Percentiles rank a stretch among this genome's conserved stretches.
Evolutionary conservation across 805 yeast genomes (phyloP).

Genomic region (Monosporozyma siamensis): DNA sequence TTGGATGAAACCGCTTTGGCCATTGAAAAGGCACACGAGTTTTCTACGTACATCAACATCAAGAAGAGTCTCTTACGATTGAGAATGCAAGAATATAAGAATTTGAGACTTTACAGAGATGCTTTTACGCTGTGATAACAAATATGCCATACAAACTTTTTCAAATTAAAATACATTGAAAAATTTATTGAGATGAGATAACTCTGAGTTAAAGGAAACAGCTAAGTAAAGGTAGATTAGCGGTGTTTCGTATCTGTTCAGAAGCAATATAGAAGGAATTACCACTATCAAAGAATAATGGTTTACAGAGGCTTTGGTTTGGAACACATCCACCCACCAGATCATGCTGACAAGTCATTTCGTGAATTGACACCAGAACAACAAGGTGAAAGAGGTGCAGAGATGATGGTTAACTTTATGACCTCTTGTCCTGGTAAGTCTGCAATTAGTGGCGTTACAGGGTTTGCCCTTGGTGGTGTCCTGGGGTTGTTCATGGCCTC

Average conservation of each 20-base stretch:
- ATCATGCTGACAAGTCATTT: conserved; percentile 37
- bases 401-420: conserved; percentile 73
- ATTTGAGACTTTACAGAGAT: conserved; percentile 20
- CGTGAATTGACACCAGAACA: conserved; percentile 81
- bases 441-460: conserved; percentile 83
- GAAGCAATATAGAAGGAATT: too few relatives aligned
- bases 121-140: conserved; percentile 17
- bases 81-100: conserved; percentile 20
- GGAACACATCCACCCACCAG: conserved; percentile 33
- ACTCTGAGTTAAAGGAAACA: too few relatives aligned
- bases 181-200: too few relatives aligned
- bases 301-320: conserved; percentile 36
- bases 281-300: conserved; percentile 25
- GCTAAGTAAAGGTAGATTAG: too few relatives aligned
- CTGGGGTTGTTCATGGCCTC: conserved; percentile 91
- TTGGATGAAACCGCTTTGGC: conserved; percentile 4
- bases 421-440: conserved; percentile 93
- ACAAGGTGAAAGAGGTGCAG: conserved; percentile 86
- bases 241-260: too few relatives aligned
- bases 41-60: conserved; percentile 11
- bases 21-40: conserved; percentile 11
- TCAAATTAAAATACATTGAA: too few relatives aligned
- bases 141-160: too few relatives aligned
- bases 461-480: conserved; percentile 90
- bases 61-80: conserved; percentile 13